Base-by-base conservation (phyloP, 164 flowering plant species). In the Aristolochia californica region DNA sequence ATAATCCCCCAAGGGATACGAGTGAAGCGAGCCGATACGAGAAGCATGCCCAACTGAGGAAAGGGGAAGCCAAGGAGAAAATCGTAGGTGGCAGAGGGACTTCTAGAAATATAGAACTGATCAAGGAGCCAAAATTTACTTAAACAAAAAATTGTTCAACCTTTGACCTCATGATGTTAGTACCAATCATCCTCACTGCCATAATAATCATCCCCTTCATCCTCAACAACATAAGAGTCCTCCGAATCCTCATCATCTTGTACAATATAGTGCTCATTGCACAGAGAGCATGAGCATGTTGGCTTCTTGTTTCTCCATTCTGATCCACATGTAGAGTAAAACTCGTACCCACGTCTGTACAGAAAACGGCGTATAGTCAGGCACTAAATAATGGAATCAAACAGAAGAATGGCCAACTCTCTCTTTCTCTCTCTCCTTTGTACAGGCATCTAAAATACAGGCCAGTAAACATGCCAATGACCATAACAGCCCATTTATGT, bases 311-410 rank as follows among this genome's bases (percentile, higher is more conserved):
- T 60, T 62, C 62, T 78, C 87, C 89, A 89, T 73, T 78, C 86
- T 15, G 89, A 82, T 44, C 97, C 97, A 62, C 91, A 86, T 2
- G 74, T 83, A 56, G 84, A 89, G 69, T 95, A 89, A 63, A 89
- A 89, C 71, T 86, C 91, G 48, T 73, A 60, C 18, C 94, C 89
- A 56, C 97, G 86, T 68, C 91, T 89, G 74, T 64, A 65, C 26
- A 61, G 13, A 50, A 1, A 21, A 16, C 15, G 13, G 16, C 25
- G 13, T 15, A 16, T 15, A 23, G 25, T 15, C 10, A 21, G 2
- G 22, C 1, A 13, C 50, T 15, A 43, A 43, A 43, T 8, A 15
- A 15, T 43, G 15, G 9, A 43, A 43, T 8, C 11, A 43, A 43
- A 8, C 11, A 9, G 45, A 43, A 43, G 45, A 43, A 43, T 8